phyloP scores from a whole-genome alignment of 208 protist species.

The Strigomonas galati region DNA sequence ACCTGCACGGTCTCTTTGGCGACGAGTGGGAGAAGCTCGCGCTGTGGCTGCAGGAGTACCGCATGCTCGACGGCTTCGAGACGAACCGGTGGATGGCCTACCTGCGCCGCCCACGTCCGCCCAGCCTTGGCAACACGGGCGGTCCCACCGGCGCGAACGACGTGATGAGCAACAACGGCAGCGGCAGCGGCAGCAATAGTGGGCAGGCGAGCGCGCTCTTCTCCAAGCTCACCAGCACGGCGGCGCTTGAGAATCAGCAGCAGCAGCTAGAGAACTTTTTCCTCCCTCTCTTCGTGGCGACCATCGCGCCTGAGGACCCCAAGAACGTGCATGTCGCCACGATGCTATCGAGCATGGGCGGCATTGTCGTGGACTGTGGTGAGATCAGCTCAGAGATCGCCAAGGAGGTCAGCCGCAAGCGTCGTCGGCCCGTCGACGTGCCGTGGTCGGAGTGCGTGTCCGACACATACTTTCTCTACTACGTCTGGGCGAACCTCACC shows the following conservation, averaged over 20 bases:
- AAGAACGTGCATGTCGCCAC: conserved; percentile 89
- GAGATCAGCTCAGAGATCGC: conserved; percentile 59
- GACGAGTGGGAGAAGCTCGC: conserved; percentile 95
- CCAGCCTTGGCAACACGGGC: conserved; percentile 20
- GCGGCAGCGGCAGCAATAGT: not conserved
- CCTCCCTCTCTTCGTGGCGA: conserved; percentile 97
- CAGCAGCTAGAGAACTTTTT: conserved; percentile 97
- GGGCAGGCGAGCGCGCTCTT: conserved; percentile 36
- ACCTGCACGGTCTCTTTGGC: conserved; percentile 62
- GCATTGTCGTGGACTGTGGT: conserved; percentile 96
- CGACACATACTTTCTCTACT: conserved; percentile 88
- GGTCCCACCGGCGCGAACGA: conserved; percentile 2
- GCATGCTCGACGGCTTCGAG: conserved; percentile 75
- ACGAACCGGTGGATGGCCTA: conserved; percentile 93
- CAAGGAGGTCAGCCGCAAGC: conserved; percentile 44
- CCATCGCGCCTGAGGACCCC: conserved; percentile 87
- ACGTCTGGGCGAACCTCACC: conserved; percentile 98
- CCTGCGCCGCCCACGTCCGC: conserved; percentile 21
- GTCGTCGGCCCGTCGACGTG: conserved; percentile 90
- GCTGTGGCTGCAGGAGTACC: conserved; percentile 91
- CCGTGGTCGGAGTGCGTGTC: conserved; percentile 96
- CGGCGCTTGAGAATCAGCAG: conserved; percentile 88
- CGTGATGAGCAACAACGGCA: not conserved
- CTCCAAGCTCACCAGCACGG: not conserved
- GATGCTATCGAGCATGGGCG: conserved; percentile 92